Evolutionary conservation across 768 basidiomycete species (phyloP), one percentile per base, ranked within the genome.

Genomic region (Russula ochroleuca): DNA sequence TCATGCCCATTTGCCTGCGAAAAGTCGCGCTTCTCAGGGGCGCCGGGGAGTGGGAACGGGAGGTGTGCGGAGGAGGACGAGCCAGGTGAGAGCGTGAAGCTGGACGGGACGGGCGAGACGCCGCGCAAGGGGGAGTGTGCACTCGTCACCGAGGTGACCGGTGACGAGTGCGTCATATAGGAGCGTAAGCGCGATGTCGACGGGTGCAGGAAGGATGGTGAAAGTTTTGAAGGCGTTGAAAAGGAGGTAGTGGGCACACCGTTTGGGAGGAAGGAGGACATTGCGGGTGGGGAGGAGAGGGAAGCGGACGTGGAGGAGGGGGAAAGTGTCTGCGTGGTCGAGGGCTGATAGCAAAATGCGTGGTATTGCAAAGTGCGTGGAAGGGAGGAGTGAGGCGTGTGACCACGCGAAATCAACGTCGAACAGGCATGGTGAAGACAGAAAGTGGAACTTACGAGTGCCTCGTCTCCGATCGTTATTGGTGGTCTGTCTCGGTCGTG

Each of bases 141-240:
- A 61, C 79, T 80, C 47, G 75, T 76, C 51, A 77, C 78, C 17
- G 81, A 79, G 19, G 76, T 70, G 15, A 72, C 69, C 28, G 80
- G 78, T 31, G 77, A 73, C 5, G 78, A 73, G 28, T 78, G 80
- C 14, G 85, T 83, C 7, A 81, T 79, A 69, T 80, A 80, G 14
- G 92, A 90, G 48, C 90, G 88, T 47, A 91, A 81, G n/a, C 90
- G 82, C 33, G 90, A 93, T 7, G 90, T 81, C n/a, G 79, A 82
- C 4, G 88, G 87, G 68, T 88, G 85, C 21, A 90, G 72, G 72
- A 87, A 90, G 14, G 85, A 81, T 43, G 81, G 79, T 4, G 81
- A 75, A 11, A 80, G 71, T 65, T 76, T 80, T 25, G 59, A n/a
- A 5, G 37, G 47, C 13, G 45, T 43, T 3, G n/a, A 37, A 19